Evolutionary conservation across 1,284 basidiomycete species (phyloP), one percentile per base, ranked within the genome.

Genomic region (Ustilago bromivora): DNA sequence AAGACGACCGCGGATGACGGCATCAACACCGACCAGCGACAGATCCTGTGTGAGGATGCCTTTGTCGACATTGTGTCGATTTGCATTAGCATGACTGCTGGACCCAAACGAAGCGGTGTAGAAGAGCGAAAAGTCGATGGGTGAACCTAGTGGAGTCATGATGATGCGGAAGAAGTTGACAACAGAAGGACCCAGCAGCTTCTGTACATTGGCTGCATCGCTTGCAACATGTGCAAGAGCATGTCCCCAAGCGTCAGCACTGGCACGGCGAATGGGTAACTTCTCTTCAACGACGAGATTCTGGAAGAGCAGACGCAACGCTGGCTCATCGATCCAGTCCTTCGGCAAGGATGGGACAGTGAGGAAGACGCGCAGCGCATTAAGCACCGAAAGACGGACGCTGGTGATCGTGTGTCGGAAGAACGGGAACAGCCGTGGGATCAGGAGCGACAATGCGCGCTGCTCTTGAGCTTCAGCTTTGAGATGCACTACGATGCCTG

Each of bases 401-500:
- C 92, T 92, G 0, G 93, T 88, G 82, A 99, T 99, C 0, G 96
- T 97, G 87, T 99, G 97, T 12, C 97, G 93, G 88, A 99, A 96
- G 89, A 97, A 99, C 3, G 96, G 94, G 87, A 95, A 99, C 17
- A 98, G 88, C 0, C 92, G 93, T 2, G 94, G 93, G 15, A 97
- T 93, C 56, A 98, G 90, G 0, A 89, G 89, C 13, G 91, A 90
- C 40, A 98, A 89, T 19, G 68, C 66, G 11, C 72, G 62, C n/a
- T 81, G 68, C 46, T 76, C 71, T 31, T 60, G 43, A 0, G 65
- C 61, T 43, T 73, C 71, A 31, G 63, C 59, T 23, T 72, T 47
- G 28, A 96, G 89, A 46, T 94, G 90, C 36, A 89, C 88, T 47
- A 96, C 94, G 13, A 95, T 94, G 83, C 90, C 88, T n/a, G 91